phyloP scores from a whole-genome alignment of 2,329 filamentous ascomycete species.

The Aspergillus carbonarius region DNA sequence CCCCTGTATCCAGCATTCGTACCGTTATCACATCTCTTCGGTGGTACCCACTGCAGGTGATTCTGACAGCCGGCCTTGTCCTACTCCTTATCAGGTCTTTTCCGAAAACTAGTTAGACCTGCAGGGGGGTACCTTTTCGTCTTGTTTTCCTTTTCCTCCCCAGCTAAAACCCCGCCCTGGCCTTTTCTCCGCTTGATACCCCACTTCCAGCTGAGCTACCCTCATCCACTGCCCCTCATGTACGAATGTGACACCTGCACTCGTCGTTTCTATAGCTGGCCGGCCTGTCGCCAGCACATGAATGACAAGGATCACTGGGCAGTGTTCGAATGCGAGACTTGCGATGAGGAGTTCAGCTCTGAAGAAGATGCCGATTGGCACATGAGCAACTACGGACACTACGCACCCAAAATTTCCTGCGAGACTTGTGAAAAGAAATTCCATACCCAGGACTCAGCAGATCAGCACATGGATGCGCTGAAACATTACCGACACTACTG shows the following conservation, averaged over 20 bases:
- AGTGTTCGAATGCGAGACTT: slow-evolving; percentile 24
- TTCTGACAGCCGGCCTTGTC: too few relatives aligned
- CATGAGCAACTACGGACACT: slow-evolving; percentile 23
- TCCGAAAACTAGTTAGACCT: too few relatives aligned
- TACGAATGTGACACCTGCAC: slow-evolving; percentile 19
- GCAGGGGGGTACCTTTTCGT: too few relatives aligned
- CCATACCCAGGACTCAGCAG: slow-evolving; percentile 11
- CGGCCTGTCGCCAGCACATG: slow-evolving; percentile 21
- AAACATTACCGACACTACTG: background rate
- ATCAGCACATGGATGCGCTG: slow-evolving; percentile 28
- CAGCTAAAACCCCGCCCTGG: too few relatives aligned
- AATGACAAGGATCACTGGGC: slow-evolving; percentile 23
- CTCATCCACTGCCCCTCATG: background rate
- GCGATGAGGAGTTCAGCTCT: background rate
- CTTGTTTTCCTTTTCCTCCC: too few relatives aligned
- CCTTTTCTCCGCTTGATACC: too few relatives aligned
- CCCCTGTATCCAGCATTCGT: too few relatives aligned
- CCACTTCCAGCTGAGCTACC: too few relatives aligned
- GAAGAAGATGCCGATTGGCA: slow-evolving; percentile 16
- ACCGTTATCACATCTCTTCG: too few relatives aligned
- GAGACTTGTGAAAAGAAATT: background rate
- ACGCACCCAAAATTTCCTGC: slow-evolving; percentile 9
- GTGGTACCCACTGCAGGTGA: too few relatives aligned
- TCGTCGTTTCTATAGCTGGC: slow-evolving; percentile 8
- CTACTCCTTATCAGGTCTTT: too few relatives aligned